Base-by-base conservation (phyloP, 352 stramenopile species). In the Globisporangium ultimum region DNA sequence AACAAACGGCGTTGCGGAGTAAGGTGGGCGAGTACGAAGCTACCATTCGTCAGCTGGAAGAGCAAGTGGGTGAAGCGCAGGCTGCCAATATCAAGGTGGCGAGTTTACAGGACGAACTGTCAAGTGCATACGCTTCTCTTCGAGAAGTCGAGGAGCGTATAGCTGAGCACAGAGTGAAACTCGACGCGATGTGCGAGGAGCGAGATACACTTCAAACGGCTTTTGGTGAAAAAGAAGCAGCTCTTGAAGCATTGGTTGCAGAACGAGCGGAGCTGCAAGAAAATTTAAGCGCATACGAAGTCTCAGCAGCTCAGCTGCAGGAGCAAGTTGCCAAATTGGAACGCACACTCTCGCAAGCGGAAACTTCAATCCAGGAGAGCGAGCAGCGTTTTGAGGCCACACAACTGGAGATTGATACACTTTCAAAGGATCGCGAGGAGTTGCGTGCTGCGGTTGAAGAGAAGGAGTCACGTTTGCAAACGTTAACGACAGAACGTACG, bases 1-100 rank as follows among this genome's bases (percentile, higher is more conserved):
- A 53, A 17, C 43, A 47, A 34, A 38, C 28, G 3, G 48, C n/a
- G 15, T 28, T 59, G 17, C 53, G 40, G 15, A 15, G 8, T 11
- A 55, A 55, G 49, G 17, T 55, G 17, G 32, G 7, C 2, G 53
- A 59, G 17, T 32, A 21, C 42, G 45, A 59, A 18, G 8, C 24
- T 18, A 34, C 38, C 17, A n/a, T 66, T 13, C 13, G 18, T 20
- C 32, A 66, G 9, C 40, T 70, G 21, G 38, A 53, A 6, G 28
- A 36, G 11, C 52, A 57, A 49, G 18, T 66, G 8, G 21, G 49
- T 59, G 48, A 34, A 3, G 52, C 55, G 13, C 28, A 64, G 18
- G 20, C 17, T 38, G 12, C 3, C 22, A 49, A 38, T 34, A 15
- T 17, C 13, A 46, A 24, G 12, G 10, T 53, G 5, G 32, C 51